Conservation (phyloP, 2,329 filamentous ascomycete genomes). For the Penicillium sp. region DNA sequence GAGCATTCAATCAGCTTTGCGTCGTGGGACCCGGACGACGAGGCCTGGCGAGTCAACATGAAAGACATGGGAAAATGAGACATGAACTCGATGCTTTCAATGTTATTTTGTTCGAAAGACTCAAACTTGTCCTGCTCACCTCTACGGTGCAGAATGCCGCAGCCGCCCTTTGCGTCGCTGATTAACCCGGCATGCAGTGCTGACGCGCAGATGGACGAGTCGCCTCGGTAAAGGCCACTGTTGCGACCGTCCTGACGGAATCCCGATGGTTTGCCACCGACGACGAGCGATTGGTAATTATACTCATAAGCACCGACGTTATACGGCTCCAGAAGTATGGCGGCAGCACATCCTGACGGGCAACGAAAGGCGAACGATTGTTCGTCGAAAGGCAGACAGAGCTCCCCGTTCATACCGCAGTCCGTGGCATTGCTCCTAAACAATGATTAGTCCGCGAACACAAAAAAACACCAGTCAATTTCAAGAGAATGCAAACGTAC, state of each 20-base stretch:
- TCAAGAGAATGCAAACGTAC: constrained; percentile 39
- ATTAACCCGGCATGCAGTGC: constrained; percentile 61
- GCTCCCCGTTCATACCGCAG: constrained; percentile 58
- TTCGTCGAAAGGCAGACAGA: constrained; percentile 57
- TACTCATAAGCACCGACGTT: constrained; percentile 56
- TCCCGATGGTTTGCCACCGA: constrained; percentile 49
- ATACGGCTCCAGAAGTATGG: constrained; percentile 55
- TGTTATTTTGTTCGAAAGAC: constrained; percentile 48
- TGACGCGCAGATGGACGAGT: constrained; percentile 61
- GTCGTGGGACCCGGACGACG: constrained; percentile 25
- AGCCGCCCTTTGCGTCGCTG: constrained; percentile 54
- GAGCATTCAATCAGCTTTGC: constrained; percentile 43
- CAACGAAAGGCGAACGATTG: constrained; percentile 57
- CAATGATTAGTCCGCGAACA: constrained; percentile 3
- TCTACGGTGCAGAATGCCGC: constrained; percentile 53
- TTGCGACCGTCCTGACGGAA: constrained; percentile 37
- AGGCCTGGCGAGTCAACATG: constrained; percentile 15
- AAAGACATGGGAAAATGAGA: constrained; percentile 60
- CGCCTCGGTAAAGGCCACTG: constrained; percentile 55
- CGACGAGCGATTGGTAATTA: constrained; percentile 54
- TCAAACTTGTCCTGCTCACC: constrained; percentile 53
- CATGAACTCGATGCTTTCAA: constrained; percentile 53
- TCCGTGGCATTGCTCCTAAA: constrained; percentile 35
- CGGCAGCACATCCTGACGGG: constrained; percentile 55
- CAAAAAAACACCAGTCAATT: background rate